Conservation (phyloP, 805 yeast species). For the Candida ficus region DNA sequence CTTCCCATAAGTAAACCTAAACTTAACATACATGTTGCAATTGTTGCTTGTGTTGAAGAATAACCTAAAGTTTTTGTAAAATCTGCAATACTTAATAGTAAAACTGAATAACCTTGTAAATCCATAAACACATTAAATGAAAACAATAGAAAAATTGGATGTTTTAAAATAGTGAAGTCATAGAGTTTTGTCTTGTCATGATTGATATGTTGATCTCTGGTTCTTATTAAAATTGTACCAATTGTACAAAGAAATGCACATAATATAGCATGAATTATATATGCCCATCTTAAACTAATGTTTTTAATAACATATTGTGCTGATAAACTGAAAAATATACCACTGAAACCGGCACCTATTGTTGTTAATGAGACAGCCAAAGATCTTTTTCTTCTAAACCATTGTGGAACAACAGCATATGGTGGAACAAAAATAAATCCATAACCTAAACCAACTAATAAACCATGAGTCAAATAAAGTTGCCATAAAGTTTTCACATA, state of each 20-base stretch:
- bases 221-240: constrained; percentile 31
- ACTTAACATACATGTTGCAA: constrained; percentile 55
- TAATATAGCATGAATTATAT: constrained; percentile 32
- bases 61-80: constrained; percentile 59
- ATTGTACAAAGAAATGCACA: constrained; percentile 30
- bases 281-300: constrained; percentile 30
- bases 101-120: constrained; percentile 55
- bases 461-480: constrained; percentile 62
- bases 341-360: constrained; percentile 40
- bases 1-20: constrained; percentile 53
- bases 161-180: constrained; percentile 35
- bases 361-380: constrained; percentile 35
- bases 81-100: constrained; percentile 54
- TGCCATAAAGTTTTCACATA: constrained; percentile 59
- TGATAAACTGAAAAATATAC: constrained; percentile 35
- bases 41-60: constrained; percentile 46
- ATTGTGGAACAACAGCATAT: constrained; percentile 58
- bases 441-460: constrained; percentile 47
- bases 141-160: constrained; percentile 39
- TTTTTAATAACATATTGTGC: constrained; percentile 30
- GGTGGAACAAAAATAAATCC: constrained; percentile 56
- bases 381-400: constrained; percentile 61
- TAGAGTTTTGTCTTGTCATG: constrained; percentile 32
- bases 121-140: constrained; percentile 40
- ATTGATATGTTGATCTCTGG: constrained; percentile 33